Evolutionary conservation across 345 rosid species (phyloP), one percentile per base, ranked within the genome.

Genomic region (Eucalyptus regnans): DNA sequence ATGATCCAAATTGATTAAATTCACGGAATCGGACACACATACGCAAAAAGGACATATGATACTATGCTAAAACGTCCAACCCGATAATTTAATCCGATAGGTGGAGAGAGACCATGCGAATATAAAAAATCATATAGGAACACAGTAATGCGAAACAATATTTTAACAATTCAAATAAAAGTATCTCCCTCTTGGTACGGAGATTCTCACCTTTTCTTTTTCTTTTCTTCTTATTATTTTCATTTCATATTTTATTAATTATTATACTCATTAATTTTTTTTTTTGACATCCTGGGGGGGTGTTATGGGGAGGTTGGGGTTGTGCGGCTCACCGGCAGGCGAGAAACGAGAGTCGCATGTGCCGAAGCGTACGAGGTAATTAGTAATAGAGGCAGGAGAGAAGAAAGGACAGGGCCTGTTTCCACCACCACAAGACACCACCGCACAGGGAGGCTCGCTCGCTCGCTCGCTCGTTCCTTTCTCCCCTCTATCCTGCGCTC

Each of bases 51-150:
- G 25, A 52, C 58, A 52, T 52, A 20, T 0, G 5, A 52, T 52
- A 0, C 25, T 20, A 52, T 52, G 25, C 58, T 52, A 8, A 52
- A 52, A 52, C 25, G 10, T 20, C 10, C 4, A 52, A 52, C 5
- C 5, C 0, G 0, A 52, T 5, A 52, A 52, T 0, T 52, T 52
- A 52, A 3, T 52, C 0, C 3, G 0, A 52, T 52, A 52, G 25
- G 2, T 52, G 0, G 2, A 52, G 58, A 52, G 4, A 52, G 5
- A 52, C 0, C 1, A 52, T 8, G 1, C 1, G 10, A 52, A 52
- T 52, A 52, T 52, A 52, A 52, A 44, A 52, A 52, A 18, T 52
- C 58, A 18, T 52, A 20, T 52, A 52, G 2, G 10, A 7, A 52
- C 2, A 52, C 4, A 20, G 58, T 20, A 20, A 52, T 52, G 66